Evolutionary conservation across 192 early-diverging fungal genomes (phyloP).

Genomic region (Coemansia biformis): DNA sequence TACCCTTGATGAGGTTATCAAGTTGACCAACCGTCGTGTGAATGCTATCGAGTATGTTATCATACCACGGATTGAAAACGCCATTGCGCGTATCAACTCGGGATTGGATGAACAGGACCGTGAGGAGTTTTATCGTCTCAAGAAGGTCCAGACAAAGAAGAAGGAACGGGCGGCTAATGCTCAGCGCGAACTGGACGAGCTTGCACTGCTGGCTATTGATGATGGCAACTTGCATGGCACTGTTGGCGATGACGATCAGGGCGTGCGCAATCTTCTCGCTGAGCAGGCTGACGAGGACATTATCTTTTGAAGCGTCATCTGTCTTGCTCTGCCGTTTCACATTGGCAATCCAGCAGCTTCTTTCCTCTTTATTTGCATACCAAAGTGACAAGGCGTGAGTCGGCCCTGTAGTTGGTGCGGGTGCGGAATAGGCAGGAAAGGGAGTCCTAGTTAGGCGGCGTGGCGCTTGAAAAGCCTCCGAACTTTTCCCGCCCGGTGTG

Average conservation of each 20-base stretch:
- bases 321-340: neutral
- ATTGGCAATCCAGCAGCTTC: neutral
- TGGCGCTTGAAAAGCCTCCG: slow-evolving; percentile 33
- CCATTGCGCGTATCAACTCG: slow-evolving; percentile 91
- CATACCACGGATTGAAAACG: slow-evolving; percentile 97
- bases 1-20: slow-evolving; percentile 99
- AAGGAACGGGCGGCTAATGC: slow-evolving; percentile 69
- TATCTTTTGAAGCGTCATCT: slow-evolving; percentile 50
- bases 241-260: neutral
- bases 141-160: slow-evolving; percentile 99
- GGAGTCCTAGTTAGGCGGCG: slow-evolving; percentile 1
- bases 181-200: slow-evolving; percentile 31
- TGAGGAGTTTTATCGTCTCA: slow-evolving; percentile 97
- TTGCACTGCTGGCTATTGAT: slow-evolving; percentile 5
- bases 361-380: too few relatives aligned
- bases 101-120: slow-evolving; percentile 98
- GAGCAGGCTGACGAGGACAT: slow-evolving; percentile 54
- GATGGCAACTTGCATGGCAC: slow-evolving; percentile 6
- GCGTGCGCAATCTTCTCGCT: slow-evolving; percentile 38
- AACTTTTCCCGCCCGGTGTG: slow-evolving; percentile 9
- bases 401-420: too few relatives aligned
- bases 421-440: neutral
- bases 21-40: slow-evolving; percentile 96
- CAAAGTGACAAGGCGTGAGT: too few relatives aligned
- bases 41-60: slow-evolving; percentile 99